Evolutionary conservation across 805 yeast species (phyloP).

Genomic region (Pichia cephalocereana): DNA sequence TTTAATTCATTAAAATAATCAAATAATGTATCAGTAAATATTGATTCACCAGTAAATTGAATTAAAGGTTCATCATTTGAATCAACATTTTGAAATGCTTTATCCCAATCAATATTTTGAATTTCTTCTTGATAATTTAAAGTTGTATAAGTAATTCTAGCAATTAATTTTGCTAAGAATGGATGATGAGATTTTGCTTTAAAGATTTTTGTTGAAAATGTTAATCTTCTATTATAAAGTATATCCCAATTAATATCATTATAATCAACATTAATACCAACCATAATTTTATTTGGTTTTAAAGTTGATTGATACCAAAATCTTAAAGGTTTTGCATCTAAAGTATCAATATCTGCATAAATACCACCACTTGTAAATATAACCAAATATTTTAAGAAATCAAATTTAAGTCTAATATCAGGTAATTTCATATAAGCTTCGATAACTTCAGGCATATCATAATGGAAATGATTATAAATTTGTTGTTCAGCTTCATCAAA

Average conservation of each 20-base stretch:
- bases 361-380: conserved; percentile 49
- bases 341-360: conserved; percentile 54
- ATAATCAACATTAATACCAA: conserved; percentile 24
- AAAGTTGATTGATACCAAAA: conserved; percentile 22
- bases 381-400: conserved; percentile 46
- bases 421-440: conserved; percentile 43
- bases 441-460: conserved; percentile 40
- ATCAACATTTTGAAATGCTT: conserved; percentile 22
- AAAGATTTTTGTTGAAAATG: conserved; percentile 22
- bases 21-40: conserved; percentile 27
- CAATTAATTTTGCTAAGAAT: conserved; percentile 25
- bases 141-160: conserved; percentile 23
- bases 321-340: conserved; percentile 38
- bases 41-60: conserved; percentile 28
- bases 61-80: conserved; percentile 27
- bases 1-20: conserved; percentile 22
- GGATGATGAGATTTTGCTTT: conserved; percentile 27
- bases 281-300: conserved; percentile 18
- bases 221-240: conserved; percentile 24
- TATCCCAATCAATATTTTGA: conserved; percentile 21
- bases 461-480: conserved; percentile 20
- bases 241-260: conserved; percentile 25
- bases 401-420: conserved; percentile 41
- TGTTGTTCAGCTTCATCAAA: conserved; percentile 23
- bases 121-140: conserved; percentile 19